A percentile compares a stretch with the other conserved stretches of the same genome.
Evolutionary conservation across 2,329 filamentous ascomycete species (phyloP).

Genomic region (Pseudocercospora macadamiae): DNA sequence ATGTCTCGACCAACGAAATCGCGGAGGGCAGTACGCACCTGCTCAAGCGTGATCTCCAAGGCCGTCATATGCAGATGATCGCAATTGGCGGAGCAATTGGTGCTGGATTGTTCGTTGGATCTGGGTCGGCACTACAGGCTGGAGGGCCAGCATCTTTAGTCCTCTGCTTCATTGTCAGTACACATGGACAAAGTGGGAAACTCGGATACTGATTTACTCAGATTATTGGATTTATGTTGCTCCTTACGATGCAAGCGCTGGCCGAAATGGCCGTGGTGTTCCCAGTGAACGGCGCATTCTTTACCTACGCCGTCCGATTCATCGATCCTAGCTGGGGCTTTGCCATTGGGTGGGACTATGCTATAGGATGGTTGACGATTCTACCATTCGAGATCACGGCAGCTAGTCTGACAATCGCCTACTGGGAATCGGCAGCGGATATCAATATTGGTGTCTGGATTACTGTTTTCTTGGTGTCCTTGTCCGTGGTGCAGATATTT

Average conservation of each 20-base stretch:
- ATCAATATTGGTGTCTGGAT: conserved; percentile 77
- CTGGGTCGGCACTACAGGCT: conserved; percentile 51
- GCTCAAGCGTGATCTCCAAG: conserved; percentile 36
- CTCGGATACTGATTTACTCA: neutral
- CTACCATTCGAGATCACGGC: conserved; percentile 32
- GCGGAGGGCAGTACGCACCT: conserved; percentile 18
- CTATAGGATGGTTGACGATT: conserved; percentile 32
- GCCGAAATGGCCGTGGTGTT: conserved; percentile 91
- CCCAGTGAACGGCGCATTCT: conserved; percentile 70
- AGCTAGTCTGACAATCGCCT: conserved; percentile 32
- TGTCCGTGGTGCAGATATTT: conserved; percentile 82
- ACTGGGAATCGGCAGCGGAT: conserved; percentile 25
- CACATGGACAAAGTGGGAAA: neutral
- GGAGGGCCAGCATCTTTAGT: conserved; percentile 52
- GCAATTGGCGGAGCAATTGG: conserved; percentile 48
- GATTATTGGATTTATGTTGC: conserved; percentile 69
- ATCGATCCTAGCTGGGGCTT: conserved; percentile 44
- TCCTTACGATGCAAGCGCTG: conserved; percentile 86
- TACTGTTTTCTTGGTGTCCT: conserved; percentile 74
- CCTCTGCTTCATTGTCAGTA: conserved; percentile 28
- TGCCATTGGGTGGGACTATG: conserved; percentile 34
- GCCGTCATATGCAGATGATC: conserved; percentile 39
- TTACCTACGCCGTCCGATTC: conserved; percentile 46
- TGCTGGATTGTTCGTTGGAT: conserved; percentile 59
- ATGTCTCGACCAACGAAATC: neutral